Percentiles rank a stretch among this genome's conserved stretches.
phyloP scores from a whole-genome alignment of 2,329 filamentous ascomycete species.

The Calonectria montana region DNA sequence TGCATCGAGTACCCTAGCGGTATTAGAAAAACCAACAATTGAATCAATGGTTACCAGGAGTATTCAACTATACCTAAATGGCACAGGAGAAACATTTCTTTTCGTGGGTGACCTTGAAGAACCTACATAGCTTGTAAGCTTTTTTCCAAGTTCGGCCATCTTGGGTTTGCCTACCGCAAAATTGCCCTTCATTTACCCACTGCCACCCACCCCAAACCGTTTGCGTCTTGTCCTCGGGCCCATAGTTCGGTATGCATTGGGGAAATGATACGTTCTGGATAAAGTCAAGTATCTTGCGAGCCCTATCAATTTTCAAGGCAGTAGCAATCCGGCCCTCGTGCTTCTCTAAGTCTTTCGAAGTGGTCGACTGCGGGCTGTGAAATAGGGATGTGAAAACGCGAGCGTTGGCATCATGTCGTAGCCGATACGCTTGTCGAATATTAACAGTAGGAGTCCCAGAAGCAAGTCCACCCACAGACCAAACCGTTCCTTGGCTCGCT shows the following conservation, averaged over 20 bases:
- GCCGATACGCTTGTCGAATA: slow-evolving; percentile 71
- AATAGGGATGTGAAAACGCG: slow-evolving; percentile 70
- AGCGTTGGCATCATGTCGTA: slow-evolving; percentile 80
- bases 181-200: slow-evolving; percentile 36
- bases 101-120: slow-evolving; percentile 26
- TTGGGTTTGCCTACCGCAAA: slow-evolving; percentile 18
- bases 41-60: not conserved
- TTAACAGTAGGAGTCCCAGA: slow-evolving; percentile 66
- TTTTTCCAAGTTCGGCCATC: not conserved
- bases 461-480: slow-evolving; percentile 79
- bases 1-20: slow-evolving; percentile 81
- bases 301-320: slow-evolving; percentile 83
- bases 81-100: slow-evolving; percentile 72
- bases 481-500: slow-evolving; percentile 76
- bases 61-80: slow-evolving; percentile 75
- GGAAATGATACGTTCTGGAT: slow-evolving; percentile 32
- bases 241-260: not conserved
- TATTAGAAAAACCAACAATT: slow-evolving; percentile 45
- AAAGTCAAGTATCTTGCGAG: slow-evolving; percentile 73
- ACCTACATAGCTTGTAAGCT: slow-evolving; percentile 29
- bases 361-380: slow-evolving; percentile 50
- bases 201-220: slow-evolving; percentile 42
- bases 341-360: slow-evolving; percentile 72
- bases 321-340: slow-evolving; percentile 81
- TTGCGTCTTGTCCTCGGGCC: slow-evolving; percentile 21